Evolutionary conservation across 148 eudicot genomes (phyloP).

Genomic region (Amaranthus palmeri): DNA sequence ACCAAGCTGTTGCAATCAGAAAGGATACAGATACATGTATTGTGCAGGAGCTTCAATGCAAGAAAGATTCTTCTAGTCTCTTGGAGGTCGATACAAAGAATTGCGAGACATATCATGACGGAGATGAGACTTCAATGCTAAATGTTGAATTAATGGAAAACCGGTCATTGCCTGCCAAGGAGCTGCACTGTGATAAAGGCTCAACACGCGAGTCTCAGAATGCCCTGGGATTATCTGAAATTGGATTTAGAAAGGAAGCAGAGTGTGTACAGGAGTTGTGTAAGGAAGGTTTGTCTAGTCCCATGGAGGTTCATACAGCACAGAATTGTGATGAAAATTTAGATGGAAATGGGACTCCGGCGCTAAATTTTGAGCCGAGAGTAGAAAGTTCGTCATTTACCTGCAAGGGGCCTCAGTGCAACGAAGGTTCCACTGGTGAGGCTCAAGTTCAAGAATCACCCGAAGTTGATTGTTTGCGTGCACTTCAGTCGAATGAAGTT

Average conservation of each 20-base stretch:
- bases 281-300: conserved; percentile 1
- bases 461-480: too few relatives aligned
- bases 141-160: too few relatives aligned
- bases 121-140: too few relatives aligned
- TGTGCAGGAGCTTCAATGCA: background rate
- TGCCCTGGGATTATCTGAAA: too few relatives aligned
- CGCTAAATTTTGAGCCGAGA: conserved; percentile 3
- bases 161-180: too few relatives aligned
- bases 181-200: too few relatives aligned
- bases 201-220: too few relatives aligned
- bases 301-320: conserved; percentile 9
- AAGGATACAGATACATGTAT: conserved; percentile 5
- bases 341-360: too few relatives aligned
- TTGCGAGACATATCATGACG: background rate
- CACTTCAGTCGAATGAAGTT: conserved; percentile 1
- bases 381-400: background rate
- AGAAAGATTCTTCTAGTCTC: background rate
- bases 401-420: conserved; percentile 1
- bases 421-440: conserved; percentile 2
- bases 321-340: conserved; percentile 5
- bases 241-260: background rate
- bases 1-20: conserved; percentile 11
- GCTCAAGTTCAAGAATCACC: too few relatives aligned
- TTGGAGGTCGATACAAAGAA: conserved; percentile 8
- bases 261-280: conserved; percentile 8